Percentiles rank a stretch among this genome's conserved stretches.
These are phyloP conservation scores for Fusarium sp. DNA, from an alignment of 2,329 filamentous ascomycete genomes.

Conservation along the genomic window DNA sequence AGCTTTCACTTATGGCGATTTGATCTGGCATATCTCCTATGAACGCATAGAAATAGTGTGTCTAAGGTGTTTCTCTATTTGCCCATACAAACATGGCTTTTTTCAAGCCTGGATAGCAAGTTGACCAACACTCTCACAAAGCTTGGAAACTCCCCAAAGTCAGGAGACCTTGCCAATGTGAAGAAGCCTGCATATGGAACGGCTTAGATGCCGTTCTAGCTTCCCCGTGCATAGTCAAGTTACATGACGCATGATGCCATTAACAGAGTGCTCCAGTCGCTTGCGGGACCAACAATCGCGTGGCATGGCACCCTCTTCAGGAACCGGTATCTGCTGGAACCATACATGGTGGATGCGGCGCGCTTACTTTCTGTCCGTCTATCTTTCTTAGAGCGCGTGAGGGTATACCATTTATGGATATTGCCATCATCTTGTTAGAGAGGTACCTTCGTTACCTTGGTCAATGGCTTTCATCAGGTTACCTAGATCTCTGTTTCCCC, in stretches of 20 bases:
- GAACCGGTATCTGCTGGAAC: conserved; percentile 1
- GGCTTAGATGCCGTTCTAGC: conserved; percentile 25
- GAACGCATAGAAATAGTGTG: neutral
- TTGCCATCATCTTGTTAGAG: conserved; percentile 1
- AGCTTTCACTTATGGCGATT: neutral
- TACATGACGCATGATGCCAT: conserved; percentile 45
- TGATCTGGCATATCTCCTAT: neutral
- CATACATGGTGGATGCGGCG: conserved; percentile 12
- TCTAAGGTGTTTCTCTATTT: neutral
- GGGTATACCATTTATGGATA: neutral
- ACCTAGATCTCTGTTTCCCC: conserved; percentile 1
- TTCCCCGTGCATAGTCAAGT: conserved; percentile 28
- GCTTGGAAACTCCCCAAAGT: conserved; percentile 29
- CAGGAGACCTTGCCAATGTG: conserved; percentile 6
- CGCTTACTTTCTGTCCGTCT: neutral
- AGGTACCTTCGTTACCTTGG: neutral
- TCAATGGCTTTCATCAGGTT: neutral
- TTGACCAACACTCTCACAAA: neutral
- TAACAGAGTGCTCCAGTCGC: conserved; percentile 25
- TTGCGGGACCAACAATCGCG: conserved; percentile 28
- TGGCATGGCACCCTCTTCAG: conserved; percentile 21
- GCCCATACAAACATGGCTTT: neutral
- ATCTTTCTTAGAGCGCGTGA: neutral
- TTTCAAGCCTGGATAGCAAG: neutral
- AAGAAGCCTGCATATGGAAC: conserved; percentile 38